Evolutionary conservation across 352 stramenopile genomes (phyloP).

Genomic region (Phytophthora hybrid): DNA sequence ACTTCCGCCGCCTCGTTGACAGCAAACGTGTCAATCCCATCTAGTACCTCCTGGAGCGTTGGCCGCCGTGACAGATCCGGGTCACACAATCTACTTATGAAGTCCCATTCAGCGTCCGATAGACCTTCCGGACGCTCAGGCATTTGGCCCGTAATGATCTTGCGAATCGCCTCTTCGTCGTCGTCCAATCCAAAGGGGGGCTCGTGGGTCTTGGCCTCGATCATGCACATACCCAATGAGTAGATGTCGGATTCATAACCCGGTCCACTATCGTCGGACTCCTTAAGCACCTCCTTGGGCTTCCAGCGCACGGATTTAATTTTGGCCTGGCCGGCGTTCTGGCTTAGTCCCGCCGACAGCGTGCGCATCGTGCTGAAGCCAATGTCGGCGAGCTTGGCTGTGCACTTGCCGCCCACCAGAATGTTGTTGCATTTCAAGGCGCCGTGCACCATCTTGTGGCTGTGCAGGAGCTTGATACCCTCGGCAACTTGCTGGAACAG

Average conservation of each 20-base stretch:
- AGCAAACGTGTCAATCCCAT: not conserved
- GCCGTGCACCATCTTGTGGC: slow-evolving; percentile 42
- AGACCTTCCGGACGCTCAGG: not conserved
- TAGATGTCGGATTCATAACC: slow-evolving; percentile 26
- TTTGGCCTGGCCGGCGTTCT: too few relatives aligned
- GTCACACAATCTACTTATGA: not conserved
- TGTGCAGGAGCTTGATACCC: slow-evolving; percentile 50
- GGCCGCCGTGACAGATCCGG: not conserved
- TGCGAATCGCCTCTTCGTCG: not conserved
- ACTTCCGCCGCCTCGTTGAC: too few relatives aligned
- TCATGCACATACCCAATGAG: slow-evolving; percentile 33
- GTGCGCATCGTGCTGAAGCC: too few relatives aligned
- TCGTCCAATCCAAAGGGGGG: slow-evolving; percentile 5
- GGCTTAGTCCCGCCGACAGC: too few relatives aligned
- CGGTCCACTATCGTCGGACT: not conserved
- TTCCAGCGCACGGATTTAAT: slow-evolving; percentile 25
- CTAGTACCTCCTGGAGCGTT: slow-evolving; percentile 1
- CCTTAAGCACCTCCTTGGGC: slow-evolving; percentile 22
- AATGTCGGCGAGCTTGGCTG: slow-evolving; percentile 16
- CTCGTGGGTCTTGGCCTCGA: slow-evolving; percentile 14
- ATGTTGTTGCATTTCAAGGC: slow-evolving; percentile 50
- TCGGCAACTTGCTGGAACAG: slow-evolving; percentile 21
- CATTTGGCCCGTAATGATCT: not conserved
- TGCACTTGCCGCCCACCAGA: slow-evolving; percentile 39
- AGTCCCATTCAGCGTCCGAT: not conserved